Percentiles rank a stretch among this genome's conserved stretches.
These are phyloP conservation scores for Pythium phragmiticola DNA, from an alignment of 352 stramenopile species.

Conservation along the genomic window DNA sequence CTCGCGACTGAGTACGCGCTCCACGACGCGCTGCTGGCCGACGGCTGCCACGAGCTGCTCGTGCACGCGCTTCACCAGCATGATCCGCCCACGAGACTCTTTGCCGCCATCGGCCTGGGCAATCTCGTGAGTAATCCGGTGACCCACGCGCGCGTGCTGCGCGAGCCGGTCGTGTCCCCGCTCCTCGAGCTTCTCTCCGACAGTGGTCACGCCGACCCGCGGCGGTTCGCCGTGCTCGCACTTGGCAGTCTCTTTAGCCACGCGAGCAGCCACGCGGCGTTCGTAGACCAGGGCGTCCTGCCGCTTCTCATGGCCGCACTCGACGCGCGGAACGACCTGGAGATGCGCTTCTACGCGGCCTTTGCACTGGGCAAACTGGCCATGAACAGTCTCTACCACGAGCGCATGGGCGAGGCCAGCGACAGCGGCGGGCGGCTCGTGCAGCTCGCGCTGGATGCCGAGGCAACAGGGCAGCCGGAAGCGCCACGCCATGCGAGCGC, in stretches of 20 bases:
- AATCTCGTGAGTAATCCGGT: conserved; percentile 90
- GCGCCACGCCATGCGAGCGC: conserved; percentile 41
- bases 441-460: conserved; percentile 52
- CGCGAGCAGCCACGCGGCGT: conserved; percentile 54
- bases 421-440: conserved; percentile 52
- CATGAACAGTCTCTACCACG: conserved; percentile 69
- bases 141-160: conserved; percentile 75
- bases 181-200: conserved; percentile 59
- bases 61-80: conserved; percentile 54
- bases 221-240: conserved; percentile 81
- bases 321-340: conserved; percentile 62
- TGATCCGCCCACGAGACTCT: conserved; percentile 77
- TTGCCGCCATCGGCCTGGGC: conserved; percentile 85
- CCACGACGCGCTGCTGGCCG: conserved; percentile 82
- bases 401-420: conserved; percentile 55
- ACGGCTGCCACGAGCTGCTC: conserved; percentile 83
- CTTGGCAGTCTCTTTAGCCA: conserved; percentile 83
- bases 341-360: conserved; percentile 92
- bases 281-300: conserved; percentile 73
- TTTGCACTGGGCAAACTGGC: conserved; percentile 94
- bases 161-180: conserved; percentile 53
- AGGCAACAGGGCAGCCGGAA: conserved; percentile 11
- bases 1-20: conserved; percentile 79
- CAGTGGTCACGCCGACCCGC: conserved; percentile 39
- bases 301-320: conserved; percentile 70